phyloP scores from a whole-genome alignment of 495 filamentous ascomycete genomes.

The Aspergillus nanangensis region DNA sequence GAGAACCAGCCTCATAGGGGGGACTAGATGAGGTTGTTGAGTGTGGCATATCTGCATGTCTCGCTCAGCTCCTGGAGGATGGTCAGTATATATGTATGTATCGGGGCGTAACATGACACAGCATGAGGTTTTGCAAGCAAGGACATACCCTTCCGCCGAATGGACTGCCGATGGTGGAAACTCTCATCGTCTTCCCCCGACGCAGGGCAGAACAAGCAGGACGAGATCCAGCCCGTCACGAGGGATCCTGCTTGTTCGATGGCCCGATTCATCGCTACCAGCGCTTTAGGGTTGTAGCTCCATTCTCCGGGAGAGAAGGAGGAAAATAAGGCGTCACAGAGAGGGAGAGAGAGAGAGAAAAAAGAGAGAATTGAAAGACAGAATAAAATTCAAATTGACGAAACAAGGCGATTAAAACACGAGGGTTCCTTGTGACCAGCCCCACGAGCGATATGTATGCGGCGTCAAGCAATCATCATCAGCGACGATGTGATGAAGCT shows the following conservation, averaged over 20 bases:
- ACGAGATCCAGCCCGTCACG: constrained; percentile 40
- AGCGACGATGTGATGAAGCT: not conserved
- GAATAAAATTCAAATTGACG: too few relatives aligned
- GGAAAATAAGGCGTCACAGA: not conserved
- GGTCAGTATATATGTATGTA: constrained; percentile 1
- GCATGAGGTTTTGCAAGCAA: not conserved
- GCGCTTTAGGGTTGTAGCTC: constrained; percentile 30
- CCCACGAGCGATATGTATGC: too few relatives aligned
- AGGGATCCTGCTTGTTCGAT: constrained; percentile 38
- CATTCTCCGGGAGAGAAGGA: constrained; percentile 19
- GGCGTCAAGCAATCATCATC: too few relatives aligned
- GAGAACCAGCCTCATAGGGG: constrained; percentile 40
- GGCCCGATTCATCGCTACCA: constrained; percentile 41
- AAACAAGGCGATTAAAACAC: too few relatives aligned
- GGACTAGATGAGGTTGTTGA: constrained; percentile 47
- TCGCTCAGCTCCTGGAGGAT: constrained; percentile 29
- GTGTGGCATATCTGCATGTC: constrained; percentile 46
- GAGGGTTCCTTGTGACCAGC: too few relatives aligned
- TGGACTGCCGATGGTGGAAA: constrained; percentile 15
- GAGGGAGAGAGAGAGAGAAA: not conserved
- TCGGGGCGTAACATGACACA: too few relatives aligned
- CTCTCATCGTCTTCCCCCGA: constrained; percentile 23
- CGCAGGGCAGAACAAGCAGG: constrained; percentile 35
- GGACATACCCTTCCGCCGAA: constrained; percentile 22
- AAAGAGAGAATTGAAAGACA: not conserved